phyloP scores from a whole-genome alignment of 805 yeast genomes.

The Starmera pachycereana region DNA sequence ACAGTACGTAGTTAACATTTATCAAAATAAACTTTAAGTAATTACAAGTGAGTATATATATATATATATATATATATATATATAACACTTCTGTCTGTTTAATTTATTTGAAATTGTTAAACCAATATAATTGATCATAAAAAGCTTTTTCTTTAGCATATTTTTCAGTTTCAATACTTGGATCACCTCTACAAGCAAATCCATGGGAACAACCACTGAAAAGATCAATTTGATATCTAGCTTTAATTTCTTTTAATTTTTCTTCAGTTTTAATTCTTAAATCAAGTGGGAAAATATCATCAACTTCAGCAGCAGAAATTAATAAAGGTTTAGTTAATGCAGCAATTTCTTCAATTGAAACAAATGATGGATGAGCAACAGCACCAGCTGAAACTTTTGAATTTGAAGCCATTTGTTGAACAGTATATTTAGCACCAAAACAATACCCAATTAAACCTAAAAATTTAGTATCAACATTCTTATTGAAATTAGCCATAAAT shows the following conservation, averaged over 20 bases:
- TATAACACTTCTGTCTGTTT: too few species aligned
- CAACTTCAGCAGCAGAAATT: conserved; percentile 69
- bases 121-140: conserved; percentile 23
- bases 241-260: conserved; percentile 40
- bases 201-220: conserved; percentile 68
- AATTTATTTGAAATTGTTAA: conserved; percentile 7
- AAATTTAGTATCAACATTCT: conserved; percentile 35
- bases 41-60: too few species aligned
- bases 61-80: too few species aligned
- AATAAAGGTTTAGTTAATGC: conserved; percentile 41
- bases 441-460: conserved; percentile 69
- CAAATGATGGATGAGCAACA: conserved; percentile 77
- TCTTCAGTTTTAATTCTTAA: conserved; percentile 53
- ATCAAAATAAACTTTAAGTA: too few species aligned
- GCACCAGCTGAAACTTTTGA: conserved; percentile 48
- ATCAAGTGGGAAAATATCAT: conserved; percentile 51
- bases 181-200: conserved; percentile 71
- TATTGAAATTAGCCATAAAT: conserved; percentile 33
- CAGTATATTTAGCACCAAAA: conserved; percentile 67
- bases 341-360: conserved; percentile 52
- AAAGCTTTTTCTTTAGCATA: conserved; percentile 64
- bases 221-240: conserved; percentile 49
- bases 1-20: too few species aligned
- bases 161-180: conserved; percentile 35
- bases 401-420: conserved; percentile 37